These are phyloP conservation scores for Boletus fagicola DNA, from an alignment of 768 basidiomycete species.

Conservation along the genomic window DNA sequence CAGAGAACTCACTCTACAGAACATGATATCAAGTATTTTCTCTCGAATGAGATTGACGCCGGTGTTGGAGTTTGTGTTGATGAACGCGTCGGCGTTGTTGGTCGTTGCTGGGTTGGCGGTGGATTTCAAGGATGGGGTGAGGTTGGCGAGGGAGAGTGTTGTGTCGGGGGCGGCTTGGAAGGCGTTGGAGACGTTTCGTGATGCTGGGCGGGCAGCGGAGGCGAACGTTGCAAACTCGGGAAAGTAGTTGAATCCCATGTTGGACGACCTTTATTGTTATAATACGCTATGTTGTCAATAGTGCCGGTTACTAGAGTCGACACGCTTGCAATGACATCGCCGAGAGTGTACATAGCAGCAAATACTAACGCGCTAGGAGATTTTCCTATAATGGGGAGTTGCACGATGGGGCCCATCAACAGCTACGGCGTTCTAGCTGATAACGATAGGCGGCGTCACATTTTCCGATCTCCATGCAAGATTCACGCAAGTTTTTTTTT, in stretches of 20 bases:
- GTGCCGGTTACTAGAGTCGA: too few species aligned
- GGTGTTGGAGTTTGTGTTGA: slow-evolving; percentile 83
- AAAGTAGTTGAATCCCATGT: background rate
- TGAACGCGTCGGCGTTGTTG: slow-evolving; percentile 88
- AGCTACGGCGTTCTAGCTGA: too few species aligned
- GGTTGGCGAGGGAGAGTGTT: slow-evolving; percentile 61
- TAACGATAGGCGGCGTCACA: background rate
- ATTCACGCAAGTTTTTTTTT: too few species aligned
- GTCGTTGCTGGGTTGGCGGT: slow-evolving; percentile 77
- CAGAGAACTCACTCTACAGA: too few species aligned
- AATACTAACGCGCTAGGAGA: too few species aligned
- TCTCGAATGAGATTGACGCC: too few species aligned
- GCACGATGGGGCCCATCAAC: too few species aligned
- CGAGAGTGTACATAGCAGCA: too few species aligned
- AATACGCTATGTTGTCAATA: too few species aligned
- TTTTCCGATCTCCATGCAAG: background rate
- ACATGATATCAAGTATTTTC: too few species aligned
- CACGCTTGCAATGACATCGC: too few species aligned
- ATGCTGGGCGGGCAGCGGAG: slow-evolving; percentile 32
- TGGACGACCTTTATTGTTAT: background rate
- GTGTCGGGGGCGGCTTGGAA: slow-evolving; percentile 59
- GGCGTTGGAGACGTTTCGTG: slow-evolving; percentile 52
- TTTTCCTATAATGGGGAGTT: too few species aligned
- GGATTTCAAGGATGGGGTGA: slow-evolving; percentile 69
- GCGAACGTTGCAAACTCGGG: background rate